Percentiles rank a stretch among this genome's conserved stretches.
These are phyloP conservation scores for Mimosa bimucronata DNA, from an alignment of 306 rosid species.

Conservation along the genomic window DNA sequence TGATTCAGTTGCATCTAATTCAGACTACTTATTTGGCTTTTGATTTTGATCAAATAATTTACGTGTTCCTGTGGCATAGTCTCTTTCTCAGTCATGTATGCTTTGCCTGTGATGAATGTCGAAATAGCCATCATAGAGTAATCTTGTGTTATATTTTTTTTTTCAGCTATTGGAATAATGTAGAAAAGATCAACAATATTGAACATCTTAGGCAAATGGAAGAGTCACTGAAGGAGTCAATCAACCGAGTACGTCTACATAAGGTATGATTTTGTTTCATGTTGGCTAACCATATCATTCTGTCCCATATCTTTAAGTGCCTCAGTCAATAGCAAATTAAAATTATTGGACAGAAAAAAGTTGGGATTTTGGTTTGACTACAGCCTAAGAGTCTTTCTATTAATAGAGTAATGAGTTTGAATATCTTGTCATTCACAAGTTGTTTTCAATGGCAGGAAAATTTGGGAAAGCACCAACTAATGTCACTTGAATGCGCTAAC, in stretches of 20 bases:
- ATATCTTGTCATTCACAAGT: slow-evolving; percentile 15
- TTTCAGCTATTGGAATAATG: slow-evolving; percentile 69
- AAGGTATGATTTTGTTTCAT: slow-evolving; percentile 54
- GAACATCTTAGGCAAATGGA: slow-evolving; percentile 78
- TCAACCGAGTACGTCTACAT: slow-evolving; percentile 48
- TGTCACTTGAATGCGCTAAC: slow-evolving; percentile 54
- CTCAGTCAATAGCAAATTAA: no score
- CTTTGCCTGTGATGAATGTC: slow-evolving; percentile 11
- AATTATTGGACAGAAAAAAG: no score
- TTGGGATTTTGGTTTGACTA: background rate
- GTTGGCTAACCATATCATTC: no score
- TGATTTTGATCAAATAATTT: background rate
- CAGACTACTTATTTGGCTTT: background rate
- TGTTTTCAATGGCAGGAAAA: slow-evolving; percentile 54
- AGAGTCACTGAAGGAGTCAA: slow-evolving; percentile 61
- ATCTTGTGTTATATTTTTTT: slow-evolving; percentile 37
- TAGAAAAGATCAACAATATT: slow-evolving; percentile 58
- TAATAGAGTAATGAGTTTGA: slow-evolving; percentile 2
- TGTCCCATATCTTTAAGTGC: no score
- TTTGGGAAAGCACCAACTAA: slow-evolving; percentile 57
- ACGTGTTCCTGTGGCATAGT: background rate
- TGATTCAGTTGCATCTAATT: background rate
- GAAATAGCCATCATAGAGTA: slow-evolving; percentile 23
- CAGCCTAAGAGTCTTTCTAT: background rate
- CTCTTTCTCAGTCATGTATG: background rate